Evolutionary conservation across 768 basidiomycete genomes (phyloP).

Genomic region (Pleurotus giganteus): DNA sequence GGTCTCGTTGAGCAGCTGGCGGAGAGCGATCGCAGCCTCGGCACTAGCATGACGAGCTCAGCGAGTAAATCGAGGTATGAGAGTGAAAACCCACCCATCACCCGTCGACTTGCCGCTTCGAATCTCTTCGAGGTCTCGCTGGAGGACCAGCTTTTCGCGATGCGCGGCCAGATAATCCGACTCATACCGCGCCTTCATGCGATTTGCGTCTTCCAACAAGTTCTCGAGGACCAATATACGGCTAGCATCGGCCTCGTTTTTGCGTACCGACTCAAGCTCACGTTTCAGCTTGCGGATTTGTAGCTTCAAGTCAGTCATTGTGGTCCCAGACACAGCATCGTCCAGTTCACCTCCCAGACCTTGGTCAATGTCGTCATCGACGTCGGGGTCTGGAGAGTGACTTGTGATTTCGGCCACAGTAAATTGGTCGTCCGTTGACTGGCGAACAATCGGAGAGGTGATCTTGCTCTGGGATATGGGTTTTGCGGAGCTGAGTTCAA

Average conservation of each 20-base stretch:
- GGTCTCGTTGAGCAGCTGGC: conserved; percentile 85
- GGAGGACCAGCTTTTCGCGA: conserved; percentile 75
- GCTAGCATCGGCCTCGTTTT: conserved; percentile 75
- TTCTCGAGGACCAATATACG: conserved; percentile 86
- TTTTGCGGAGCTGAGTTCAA: conserved; percentile 65
- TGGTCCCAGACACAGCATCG: conserved; percentile 77
- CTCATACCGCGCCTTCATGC: conserved; percentile 89
- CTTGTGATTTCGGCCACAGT: conserved; percentile 44
- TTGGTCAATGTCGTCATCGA: conserved; percentile 45
- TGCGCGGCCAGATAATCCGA: conserved; percentile 83
- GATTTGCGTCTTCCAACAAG: conserved; percentile 85
- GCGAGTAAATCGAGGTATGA: conserved; percentile 3
- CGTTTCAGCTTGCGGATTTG: conserved; percentile 79
- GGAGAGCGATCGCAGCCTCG: conserved; percentile 85
- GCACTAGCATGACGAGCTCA: conserved; percentile 42
- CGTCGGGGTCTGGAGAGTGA: conserved; percentile 26
- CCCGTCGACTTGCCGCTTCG: conserved; percentile 80
- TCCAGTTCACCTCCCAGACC: conserved; percentile 87
- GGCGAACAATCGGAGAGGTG: conserved; percentile 12
- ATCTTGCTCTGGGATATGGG: conserved; percentile 21
- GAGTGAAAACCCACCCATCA: conserved; percentile 60
- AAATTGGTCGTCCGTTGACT: conserved; percentile 25
- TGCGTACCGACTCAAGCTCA: conserved; percentile 72
- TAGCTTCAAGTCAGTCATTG: conserved; percentile 90
- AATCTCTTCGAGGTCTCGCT: conserved; percentile 86